Evolutionary conservation across 2,329 filamentous ascomycete species (phyloP).

Genomic region (Fusarium clavum): DNA sequence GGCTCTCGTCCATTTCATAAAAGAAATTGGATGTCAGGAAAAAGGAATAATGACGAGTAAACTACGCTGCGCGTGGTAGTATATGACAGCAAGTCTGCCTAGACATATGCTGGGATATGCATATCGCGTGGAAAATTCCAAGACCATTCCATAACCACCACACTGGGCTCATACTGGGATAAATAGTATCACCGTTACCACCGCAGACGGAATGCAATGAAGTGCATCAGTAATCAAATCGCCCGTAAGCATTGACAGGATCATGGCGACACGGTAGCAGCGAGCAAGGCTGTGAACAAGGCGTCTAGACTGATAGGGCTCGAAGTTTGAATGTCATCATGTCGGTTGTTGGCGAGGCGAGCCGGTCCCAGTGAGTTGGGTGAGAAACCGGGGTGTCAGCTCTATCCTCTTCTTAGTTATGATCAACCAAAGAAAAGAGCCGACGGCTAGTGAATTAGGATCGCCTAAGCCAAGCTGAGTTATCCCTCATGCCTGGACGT

Average conservation of each 20-base stretch:
- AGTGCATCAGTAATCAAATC: conserved; percentile 34
- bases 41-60: background rate
- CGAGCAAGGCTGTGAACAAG: conserved; percentile 14
- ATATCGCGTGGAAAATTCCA: conserved; percentile 24
- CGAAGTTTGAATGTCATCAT: conserved; percentile 44
- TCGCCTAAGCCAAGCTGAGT: conserved; percentile 17
- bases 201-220: conserved; percentile 28
- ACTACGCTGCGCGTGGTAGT: background rate
- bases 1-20: background rate
- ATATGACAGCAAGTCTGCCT: conserved; percentile 2
- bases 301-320: conserved; percentile 34
- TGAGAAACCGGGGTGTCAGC: conserved; percentile 33
- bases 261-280: conserved; percentile 1
- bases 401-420: conserved; percentile 32
- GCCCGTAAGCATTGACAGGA: conserved; percentile 28
- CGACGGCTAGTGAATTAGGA: conserved; percentile 13
- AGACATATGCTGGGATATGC: conserved; percentile 6
- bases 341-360: conserved; percentile 46
- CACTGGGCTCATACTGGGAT: conserved; percentile 15
- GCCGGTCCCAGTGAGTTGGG: conserved; percentile 46
- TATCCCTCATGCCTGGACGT: background rate
- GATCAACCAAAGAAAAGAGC: conserved; percentile 25
- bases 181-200: conserved; percentile 34
- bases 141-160: conserved; percentile 30
- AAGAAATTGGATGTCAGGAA: conserved; percentile 25